A percentile compares a stretch with the other conserved stretches of the same genome.
phyloP scores from a whole-genome alignment of 2,329 filamentous ascomycete species.

The Phialophora macrospora region DNA sequence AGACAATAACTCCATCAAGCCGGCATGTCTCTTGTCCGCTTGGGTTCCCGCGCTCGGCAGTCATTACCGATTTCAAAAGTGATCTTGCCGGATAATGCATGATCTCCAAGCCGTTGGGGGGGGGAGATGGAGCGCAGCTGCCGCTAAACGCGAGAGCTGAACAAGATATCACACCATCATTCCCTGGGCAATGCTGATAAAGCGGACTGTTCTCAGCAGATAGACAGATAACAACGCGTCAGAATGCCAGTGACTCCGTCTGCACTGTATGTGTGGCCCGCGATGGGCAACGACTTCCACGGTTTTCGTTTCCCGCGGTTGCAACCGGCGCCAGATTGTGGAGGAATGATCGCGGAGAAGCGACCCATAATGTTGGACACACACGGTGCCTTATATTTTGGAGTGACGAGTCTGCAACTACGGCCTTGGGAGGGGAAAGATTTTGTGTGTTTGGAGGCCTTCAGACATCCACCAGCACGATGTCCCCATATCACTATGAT shows the following conservation, averaged over 20 bases:
- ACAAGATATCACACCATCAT: neutral
- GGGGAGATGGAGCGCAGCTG: neutral
- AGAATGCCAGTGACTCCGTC: no score
- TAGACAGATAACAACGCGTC: neutral
- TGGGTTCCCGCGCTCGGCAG: no score
- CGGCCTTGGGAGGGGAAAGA: neutral
- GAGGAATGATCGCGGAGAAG: neutral
- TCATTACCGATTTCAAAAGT: no score
- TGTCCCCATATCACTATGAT: conserved; percentile 31
- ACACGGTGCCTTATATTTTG: neutral
- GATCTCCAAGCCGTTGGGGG: no score
- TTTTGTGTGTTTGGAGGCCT: neutral
- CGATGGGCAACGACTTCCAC: neutral
- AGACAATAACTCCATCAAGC: no score
- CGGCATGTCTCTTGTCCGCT: no score
- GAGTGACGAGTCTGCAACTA: neutral
- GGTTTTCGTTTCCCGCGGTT: conserved; percentile 23
- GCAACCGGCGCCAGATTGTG: neutral
- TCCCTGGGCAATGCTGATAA: neutral
- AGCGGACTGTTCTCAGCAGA: neutral
- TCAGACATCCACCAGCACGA: neutral
- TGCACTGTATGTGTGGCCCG: neutral
- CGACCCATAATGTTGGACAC: neutral
- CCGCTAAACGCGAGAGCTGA: neutral
- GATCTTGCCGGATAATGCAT: no score